phyloP scores from a whole-genome alignment of 176 grass and related monocot species.

The Zizania latifolia region DNA sequence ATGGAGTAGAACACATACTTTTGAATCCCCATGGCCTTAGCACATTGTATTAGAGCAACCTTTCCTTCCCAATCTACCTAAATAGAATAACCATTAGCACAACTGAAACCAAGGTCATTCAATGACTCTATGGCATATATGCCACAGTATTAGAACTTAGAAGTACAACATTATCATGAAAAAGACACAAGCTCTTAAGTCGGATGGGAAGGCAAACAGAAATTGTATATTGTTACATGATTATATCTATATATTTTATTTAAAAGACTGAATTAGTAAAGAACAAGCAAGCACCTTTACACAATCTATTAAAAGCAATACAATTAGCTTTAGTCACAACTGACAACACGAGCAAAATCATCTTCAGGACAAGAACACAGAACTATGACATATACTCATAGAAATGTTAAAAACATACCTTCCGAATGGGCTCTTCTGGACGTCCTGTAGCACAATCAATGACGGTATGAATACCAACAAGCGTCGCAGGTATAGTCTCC shows the following conservation, averaged over 20 bases:
- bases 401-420: slow-evolving; percentile 40
- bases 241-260: no score
- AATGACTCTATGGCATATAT: not conserved
- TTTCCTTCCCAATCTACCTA: slow-evolving; percentile 99
- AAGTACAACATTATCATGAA: not conserved
- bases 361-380: not conserved
- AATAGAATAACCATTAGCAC: slow-evolving; percentile 46
- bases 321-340: not conserved
- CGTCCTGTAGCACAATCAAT: slow-evolving; percentile 96
- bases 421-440: slow-evolving; percentile 87
- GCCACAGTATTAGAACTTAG: not conserved
- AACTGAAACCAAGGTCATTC: not conserved
- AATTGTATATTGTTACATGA: no score
- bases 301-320: not conserved
- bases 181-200: no score
- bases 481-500: slow-evolving; percentile 89
- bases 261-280: no score
- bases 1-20: slow-evolving; percentile 97
- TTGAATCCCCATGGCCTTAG: slow-evolving; percentile 98
- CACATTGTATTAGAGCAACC: slow-evolving; percentile 96
- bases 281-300: no score
- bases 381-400: not conserved
- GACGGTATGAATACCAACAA: slow-evolving; percentile 83
- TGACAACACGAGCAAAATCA: not conserved
- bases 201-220: no score